A percentile compares a stretch with the other conserved stretches of the same genome.
Evolutionary conservation across 768 basidiomycete genomes (phyloP).

Genomic region (Boletus rubescentipes): DNA sequence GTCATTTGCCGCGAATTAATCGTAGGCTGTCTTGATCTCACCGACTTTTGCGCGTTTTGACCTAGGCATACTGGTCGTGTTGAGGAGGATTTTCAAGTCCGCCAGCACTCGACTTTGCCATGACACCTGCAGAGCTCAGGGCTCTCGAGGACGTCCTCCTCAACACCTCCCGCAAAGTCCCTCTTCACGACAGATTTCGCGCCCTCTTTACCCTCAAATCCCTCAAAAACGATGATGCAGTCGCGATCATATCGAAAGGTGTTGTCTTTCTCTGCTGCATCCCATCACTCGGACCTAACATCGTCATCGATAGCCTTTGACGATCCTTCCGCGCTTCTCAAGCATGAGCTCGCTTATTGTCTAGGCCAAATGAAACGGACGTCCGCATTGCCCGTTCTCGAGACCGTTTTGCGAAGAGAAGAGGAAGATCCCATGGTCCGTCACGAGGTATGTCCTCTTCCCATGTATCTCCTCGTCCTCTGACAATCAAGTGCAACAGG

Average conservation of each 20-base stretch:
- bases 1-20: conserved; percentile 1
- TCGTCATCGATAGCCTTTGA: conserved; percentile 58
- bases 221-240: conserved; percentile 73
- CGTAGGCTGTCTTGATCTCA: conserved; percentile 38
- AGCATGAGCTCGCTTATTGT: conserved; percentile 97
- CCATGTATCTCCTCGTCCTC: neutral
- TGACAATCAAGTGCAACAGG: conserved; percentile 45
- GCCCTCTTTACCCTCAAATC: conserved; percentile 92
- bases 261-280: conserved; percentile 9
- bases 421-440: conserved; percentile 93
- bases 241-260: conserved; percentile 87
- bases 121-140: conserved; percentile 52
- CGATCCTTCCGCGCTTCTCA: conserved; percentile 87
- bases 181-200: conserved; percentile 85
- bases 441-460: conserved; percentile 69
- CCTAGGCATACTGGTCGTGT: conserved; percentile 63
- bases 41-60: conserved; percentile 90
- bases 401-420: conserved; percentile 66
- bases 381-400: conserved; percentile 76
- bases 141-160: conserved; percentile 75
- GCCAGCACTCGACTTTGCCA: conserved; percentile 36
- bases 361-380: conserved; percentile 84
- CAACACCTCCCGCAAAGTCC: conserved; percentile 67
- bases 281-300: neutral
- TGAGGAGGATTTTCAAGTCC: conserved; percentile 45